A percentile compares a stretch with the other conserved stretches of the same genome.
Conservation (phyloP, 495 filamentous ascomycete genomes). For the Aspergillus homomorphus region DNA sequence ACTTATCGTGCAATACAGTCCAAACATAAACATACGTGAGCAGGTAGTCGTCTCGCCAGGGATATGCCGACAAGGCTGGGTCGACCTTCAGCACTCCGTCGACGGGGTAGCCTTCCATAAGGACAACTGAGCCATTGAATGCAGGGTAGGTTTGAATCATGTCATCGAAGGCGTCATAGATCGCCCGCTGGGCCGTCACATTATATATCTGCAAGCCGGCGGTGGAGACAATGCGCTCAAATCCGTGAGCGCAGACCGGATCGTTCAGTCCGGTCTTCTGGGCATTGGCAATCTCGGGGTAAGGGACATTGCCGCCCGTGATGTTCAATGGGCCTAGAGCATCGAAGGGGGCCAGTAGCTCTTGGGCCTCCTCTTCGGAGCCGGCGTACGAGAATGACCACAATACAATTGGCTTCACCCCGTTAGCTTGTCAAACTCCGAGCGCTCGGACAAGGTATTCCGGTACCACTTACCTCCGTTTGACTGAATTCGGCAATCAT, state of each 20-base stretch:
- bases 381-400: slow-evolving; percentile 7
- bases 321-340: background rate
- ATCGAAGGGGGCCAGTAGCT: slow-evolving; percentile 6
- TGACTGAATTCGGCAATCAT: background rate
- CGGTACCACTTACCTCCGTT: background rate
- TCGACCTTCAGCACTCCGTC: background rate
- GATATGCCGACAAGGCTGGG: slow-evolving; percentile 5
- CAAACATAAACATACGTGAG: background rate
- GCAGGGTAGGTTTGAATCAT: background rate
- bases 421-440: no score
- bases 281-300: background rate
- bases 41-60: background rate
- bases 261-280: background rate
- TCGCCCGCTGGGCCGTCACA: slow-evolving; percentile 4
- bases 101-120: slow-evolving; percentile 8
- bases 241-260: background rate
- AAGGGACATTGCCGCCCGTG: background rate
- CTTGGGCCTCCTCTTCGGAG: background rate
- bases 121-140: background rate
- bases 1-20: no score
- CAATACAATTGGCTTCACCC: background rate
- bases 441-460: no score
- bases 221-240: background rate
- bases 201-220: slow-evolving; percentile 9
- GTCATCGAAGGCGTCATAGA: slow-evolving; percentile 1